Evolutionary conservation across 2,329 filamentous ascomycete genomes (phyloP).

Genomic region (Colletotrichum brevisporum): DNA sequence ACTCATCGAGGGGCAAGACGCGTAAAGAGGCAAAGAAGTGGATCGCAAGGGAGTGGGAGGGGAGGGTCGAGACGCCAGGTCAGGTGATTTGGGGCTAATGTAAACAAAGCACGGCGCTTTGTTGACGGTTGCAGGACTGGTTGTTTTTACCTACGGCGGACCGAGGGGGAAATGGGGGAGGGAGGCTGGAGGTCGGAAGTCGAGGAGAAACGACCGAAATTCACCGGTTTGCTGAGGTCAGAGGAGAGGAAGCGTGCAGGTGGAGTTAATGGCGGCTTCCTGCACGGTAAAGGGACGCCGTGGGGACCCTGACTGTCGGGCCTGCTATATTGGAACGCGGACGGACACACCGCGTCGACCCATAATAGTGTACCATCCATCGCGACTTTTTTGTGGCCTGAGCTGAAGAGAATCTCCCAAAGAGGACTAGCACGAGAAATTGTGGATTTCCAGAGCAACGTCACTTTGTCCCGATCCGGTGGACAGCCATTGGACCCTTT

Average conservation of each 20-base stretch:
- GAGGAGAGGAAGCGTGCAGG: constrained; percentile 34
- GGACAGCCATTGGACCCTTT: constrained; percentile 32
- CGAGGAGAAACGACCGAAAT: constrained; percentile 9
- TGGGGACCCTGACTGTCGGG: constrained; percentile 24
- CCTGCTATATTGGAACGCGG: constrained; percentile 40
- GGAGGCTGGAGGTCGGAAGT: constrained; percentile 8
- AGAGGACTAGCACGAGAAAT: constrained; percentile 17
- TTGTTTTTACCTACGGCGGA: neutral
- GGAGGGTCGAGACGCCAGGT: constrained; percentile 28
- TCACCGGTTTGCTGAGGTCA: constrained; percentile 29
- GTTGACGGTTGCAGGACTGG: neutral
- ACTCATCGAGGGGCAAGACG: constrained; percentile 32
- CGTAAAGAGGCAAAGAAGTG: constrained; percentile 23
- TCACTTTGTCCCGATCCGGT: constrained; percentile 16
- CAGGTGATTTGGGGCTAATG: constrained; percentile 38
- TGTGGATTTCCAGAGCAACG: constrained; percentile 38
- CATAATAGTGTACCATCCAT: constrained; percentile 14
- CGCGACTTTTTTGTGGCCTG: constrained; percentile 34
- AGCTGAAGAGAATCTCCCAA: neutral
- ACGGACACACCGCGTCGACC: constrained; percentile 32
- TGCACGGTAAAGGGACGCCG: constrained; percentile 39
- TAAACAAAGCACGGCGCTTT: constrained; percentile 37
- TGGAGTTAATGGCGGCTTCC: constrained; percentile 39
- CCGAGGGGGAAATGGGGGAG: neutral
- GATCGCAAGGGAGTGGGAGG: constrained; percentile 17